Base-by-base conservation (phyloP, 768 basidiomycete genomes). In the Chiua virens region DNA sequence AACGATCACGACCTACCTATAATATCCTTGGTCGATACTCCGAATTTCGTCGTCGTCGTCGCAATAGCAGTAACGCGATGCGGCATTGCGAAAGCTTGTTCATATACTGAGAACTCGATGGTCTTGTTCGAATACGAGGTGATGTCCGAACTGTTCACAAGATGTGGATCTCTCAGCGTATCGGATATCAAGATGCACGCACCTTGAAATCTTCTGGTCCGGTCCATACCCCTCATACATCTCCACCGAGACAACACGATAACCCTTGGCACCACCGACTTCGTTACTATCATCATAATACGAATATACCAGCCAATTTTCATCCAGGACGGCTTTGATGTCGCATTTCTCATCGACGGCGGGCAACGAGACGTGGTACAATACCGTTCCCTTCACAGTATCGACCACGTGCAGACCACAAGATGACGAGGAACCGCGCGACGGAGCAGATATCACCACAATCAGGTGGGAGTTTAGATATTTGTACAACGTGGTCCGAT, bases 251-350 rank as follows among this genome's bases (percentile, higher is more conserved):
- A 92, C 85, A 43, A 96, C 69, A 44, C 82, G 76, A 63, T 86
- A 81, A 0, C 89, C 85, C 61, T 87, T 89, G 3, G 83, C 55
- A 61, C 75, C 67, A 2, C 72, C 78, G 5, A 66, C 58, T 21
- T 75, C 76, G 38, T 71, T 68, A 20, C 81, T 77, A 13, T 75
- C 79, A 45, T 91, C 86, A 63, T 85, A 92, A 64, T 90, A 95
- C 50, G 87, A 78, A 70, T 93, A 96, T 8, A 93, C 87, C 39
- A 98, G 66, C 94, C 95, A 97, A 65, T 98, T 97, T 71, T 98
- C 95, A 21, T 79, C 77, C 47, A 98, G 72, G 3, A 74, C 70
- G 18, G 83, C 81, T 57, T 87, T 80, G 17, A 96, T 72, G 56
- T 87, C 80, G 66, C 91, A 90, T 7, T 61, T 71, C 32, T 63